These are phyloP conservation scores for Wickerhamomyces sydowiorum DNA, from an alignment of 805 yeast genomes.

Conservation along the genomic window DNA sequence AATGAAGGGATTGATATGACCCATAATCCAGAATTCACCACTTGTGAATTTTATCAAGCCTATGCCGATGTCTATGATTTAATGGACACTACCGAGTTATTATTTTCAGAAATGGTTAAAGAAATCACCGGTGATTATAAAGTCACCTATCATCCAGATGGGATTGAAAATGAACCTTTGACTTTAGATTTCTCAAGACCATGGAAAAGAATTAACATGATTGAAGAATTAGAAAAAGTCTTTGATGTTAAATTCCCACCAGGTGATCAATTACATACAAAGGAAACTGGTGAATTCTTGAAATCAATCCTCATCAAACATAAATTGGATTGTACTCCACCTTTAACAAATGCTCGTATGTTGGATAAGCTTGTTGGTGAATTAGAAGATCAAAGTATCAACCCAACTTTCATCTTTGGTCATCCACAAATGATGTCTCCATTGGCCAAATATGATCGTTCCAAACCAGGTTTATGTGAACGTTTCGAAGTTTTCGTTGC, in stretches of 20 bases:
- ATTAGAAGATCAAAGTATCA: constrained; percentile 88
- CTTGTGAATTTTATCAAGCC: constrained; percentile 98
- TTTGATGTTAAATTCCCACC: constrained; percentile 89
- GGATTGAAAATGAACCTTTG: constrained; percentile 75
- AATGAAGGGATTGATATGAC: constrained; percentile 98
- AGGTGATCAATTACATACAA: constrained; percentile 91
- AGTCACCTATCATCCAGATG: constrained; percentile 88
- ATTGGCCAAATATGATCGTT: constrained; percentile 92
- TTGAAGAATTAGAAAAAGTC: constrained; percentile 86
- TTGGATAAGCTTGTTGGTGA: constrained; percentile 97
- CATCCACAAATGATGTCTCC: constrained; percentile 99
- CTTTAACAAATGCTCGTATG: constrained; percentile 97
- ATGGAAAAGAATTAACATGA: constrained; percentile 98
- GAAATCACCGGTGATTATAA: constrained; percentile 86
- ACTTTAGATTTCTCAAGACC: constrained; percentile 90
- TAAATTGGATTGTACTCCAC: constrained; percentile 83
- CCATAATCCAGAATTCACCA: constrained; percentile 98
- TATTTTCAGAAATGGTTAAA: constrained; percentile 97
- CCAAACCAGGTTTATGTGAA: constrained; percentile 92
- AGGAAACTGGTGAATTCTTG: constrained; percentile 87
- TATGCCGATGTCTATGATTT: constrained; percentile 95
- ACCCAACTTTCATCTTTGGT: constrained; percentile 97
- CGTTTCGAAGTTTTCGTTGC: constrained; percentile 98
- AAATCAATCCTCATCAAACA: constrained; percentile 70
- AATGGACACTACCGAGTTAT: constrained; percentile 86